Evolutionary conservation across 768 basidiomycete genomes (phyloP), one percentile per base, ranked within the genome.

Genomic region (Xerocomellus amylosporus): DNA sequence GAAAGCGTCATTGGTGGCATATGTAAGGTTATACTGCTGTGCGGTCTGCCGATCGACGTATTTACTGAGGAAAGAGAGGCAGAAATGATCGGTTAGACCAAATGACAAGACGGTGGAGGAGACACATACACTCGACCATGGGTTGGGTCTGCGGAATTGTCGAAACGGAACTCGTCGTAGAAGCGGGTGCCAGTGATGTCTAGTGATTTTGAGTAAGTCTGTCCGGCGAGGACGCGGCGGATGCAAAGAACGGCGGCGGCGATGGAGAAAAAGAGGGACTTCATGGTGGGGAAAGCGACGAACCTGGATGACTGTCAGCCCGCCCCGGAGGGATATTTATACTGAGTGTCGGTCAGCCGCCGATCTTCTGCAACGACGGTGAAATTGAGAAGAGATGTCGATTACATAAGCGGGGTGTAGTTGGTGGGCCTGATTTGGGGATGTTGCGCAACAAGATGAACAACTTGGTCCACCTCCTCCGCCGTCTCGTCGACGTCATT

Each of bases 401-500:
- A 12, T 51, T 48, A 63, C 47, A 31, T 64, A 61, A 63, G 51
- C 55, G 15, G 44, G 6, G 19, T 33, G 24, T 10, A 8, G 15
- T 26, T n/a, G 26, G 6, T 17, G 10, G 17, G 15, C 7, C 42
- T 24, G 39, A 41, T 30, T n/a, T 6, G 30, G 28, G 13, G 13
- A 8, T 15, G 40, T 8, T 22, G 15, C 7, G 14, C 33, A 15
- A 7, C 20, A 40, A 39, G 49, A 67, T 82, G 81, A 77, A 73
- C 65, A 71, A 82, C 53, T 80, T 90, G 63, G 76, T 79, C 53
- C 70, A 79, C 38, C 69, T 90, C 34, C 73, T 90, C 50, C 86
- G 80, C 58, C 76, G 88, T 54, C 73, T 90, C 33, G 79, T 84
- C 55, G 86, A 88, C 59, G 81, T 79, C 37, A 77, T 90, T 40